Percentiles rank a stretch among this genome's conserved stretches.
Evolutionary conservation across 2,329 filamentous ascomycete genomes (phyloP).

Genomic region (Endothia cerciana): DNA sequence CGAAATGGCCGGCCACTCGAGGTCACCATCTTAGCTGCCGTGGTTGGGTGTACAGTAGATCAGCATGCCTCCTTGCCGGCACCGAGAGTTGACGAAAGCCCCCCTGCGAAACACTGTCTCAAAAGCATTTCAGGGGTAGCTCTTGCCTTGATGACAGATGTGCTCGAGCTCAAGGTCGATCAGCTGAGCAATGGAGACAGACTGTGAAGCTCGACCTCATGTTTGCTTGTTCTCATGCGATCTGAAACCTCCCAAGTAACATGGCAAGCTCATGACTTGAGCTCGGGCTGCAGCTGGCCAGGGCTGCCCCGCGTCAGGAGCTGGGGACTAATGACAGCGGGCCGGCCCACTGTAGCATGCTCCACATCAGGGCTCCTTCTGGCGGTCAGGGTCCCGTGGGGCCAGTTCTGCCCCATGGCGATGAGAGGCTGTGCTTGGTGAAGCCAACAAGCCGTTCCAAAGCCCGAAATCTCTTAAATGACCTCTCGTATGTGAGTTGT

Average conservation of each 20-base stretch:
- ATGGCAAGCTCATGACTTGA: not conserved
- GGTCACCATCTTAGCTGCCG: too few relatives aligned
- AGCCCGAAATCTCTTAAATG: not conserved
- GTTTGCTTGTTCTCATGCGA: not conserved
- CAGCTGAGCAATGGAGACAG: not conserved
- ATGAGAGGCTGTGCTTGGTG: conserved; percentile 6
- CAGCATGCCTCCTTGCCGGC: too few relatives aligned
- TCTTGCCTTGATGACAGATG: not conserved
- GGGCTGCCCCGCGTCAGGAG: conserved; percentile 3
- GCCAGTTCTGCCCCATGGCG: conserved; percentile 6
- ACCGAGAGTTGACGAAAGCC: too few relatives aligned
- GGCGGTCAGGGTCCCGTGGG: conserved; percentile 15
- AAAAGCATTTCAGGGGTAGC: not conserved
- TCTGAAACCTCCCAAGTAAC: not conserved
- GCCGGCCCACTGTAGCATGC: conserved; percentile 10
- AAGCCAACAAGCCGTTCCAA: not conserved
- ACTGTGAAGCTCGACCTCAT: not conserved
- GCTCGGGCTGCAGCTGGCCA: conserved; percentile 1
- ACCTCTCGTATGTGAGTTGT: not conserved
- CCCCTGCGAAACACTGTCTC: too few relatives aligned
- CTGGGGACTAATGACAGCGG: not conserved
- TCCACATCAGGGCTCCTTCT: not conserved
- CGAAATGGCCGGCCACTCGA: too few relatives aligned
- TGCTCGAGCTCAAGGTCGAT: not conserved
- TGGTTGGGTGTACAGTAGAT: too few relatives aligned